Conservation (phyloP, 148 eudicot genomes). For the Vaccinium macrocarpon region DNA sequence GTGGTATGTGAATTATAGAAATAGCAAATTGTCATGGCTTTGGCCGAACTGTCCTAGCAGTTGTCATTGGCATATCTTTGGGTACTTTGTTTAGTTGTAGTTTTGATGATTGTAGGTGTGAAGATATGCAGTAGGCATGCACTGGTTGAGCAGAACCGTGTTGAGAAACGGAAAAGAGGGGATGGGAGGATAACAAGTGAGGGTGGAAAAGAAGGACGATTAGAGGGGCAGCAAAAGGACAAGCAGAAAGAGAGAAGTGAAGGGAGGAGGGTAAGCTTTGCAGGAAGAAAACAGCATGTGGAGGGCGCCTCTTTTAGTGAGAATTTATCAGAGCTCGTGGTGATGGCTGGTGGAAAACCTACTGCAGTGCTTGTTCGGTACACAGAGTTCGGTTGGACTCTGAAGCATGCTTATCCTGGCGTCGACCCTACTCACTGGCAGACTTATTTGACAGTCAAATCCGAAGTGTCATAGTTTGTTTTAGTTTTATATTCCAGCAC, state of each 20-base stretch:
- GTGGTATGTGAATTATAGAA: neutral
- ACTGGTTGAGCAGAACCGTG: neutral
- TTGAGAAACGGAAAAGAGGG: neutral
- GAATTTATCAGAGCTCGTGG: neutral
- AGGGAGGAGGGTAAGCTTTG: neutral
- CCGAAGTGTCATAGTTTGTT: neutral
- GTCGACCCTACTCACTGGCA: too few species aligned
- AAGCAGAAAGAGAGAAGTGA: neutral
- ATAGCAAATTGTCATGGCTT: neutral
- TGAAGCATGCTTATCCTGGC: neutral
- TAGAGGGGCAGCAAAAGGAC: neutral
- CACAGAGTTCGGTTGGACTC: neutral
- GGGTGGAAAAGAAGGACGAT: neutral
- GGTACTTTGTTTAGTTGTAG: neutral
- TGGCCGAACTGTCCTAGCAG: neutral
- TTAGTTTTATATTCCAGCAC: too few species aligned
- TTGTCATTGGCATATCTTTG: neutral
- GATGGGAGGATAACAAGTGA: neutral
- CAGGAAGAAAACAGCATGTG: neutral
- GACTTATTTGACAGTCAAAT: neutral
- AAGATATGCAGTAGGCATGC: neutral
- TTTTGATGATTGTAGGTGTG: neutral
- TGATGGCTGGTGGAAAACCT: neutral
- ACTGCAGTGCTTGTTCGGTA: neutral
- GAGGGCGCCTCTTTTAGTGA: neutral